Evolutionary conservation across 208 protist species (phyloP).

Genomic region (Trypanosoma boissoni): DNA sequence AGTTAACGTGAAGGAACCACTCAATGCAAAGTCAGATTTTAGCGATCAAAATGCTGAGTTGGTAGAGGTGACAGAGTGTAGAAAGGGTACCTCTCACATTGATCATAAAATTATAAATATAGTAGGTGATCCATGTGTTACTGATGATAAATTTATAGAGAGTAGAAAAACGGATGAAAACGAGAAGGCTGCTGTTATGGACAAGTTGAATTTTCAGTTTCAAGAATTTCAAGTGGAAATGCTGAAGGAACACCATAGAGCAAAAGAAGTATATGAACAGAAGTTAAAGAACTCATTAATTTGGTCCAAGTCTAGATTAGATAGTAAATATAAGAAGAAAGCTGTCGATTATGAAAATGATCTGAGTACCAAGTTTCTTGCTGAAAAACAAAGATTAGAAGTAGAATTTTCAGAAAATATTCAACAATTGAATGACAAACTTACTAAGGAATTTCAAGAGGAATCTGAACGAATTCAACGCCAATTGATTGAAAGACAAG

Average conservation of each 20-base stretch:
- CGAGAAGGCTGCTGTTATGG: neutral
- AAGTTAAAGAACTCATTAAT: constrained; percentile 10
- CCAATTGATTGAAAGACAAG: constrained; percentile 14
- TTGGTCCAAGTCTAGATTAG: neutral
- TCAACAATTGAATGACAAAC: constrained; percentile 17
- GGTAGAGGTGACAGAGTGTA: neutral
- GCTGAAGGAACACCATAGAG: constrained; percentile 11
- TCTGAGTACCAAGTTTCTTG: constrained; percentile 24
- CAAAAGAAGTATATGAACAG: constrained; percentile 21
- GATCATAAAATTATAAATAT: constrained; percentile 1
- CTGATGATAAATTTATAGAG: neutral
- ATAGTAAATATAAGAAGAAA: constrained; percentile 26
- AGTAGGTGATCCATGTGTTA: neutral
- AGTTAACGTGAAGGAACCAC: constrained; percentile 8
- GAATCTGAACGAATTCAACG: constrained; percentile 17
- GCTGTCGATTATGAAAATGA: constrained; percentile 23
- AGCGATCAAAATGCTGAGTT: neutral
- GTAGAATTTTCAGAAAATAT: constrained; percentile 10
- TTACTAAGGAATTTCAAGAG: constrained; percentile 18
- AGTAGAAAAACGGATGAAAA: neutral
- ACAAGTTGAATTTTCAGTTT: constrained; percentile 4
- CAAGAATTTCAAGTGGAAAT: constrained; percentile 15
- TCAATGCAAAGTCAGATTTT: constrained; percentile 9
- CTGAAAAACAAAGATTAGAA: constrained; percentile 20
- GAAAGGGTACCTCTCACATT: neutral